phyloP scores from a whole-genome alignment of 2,329 filamentous ascomycete genomes.

The Juglanconis oblonga region DNA sequence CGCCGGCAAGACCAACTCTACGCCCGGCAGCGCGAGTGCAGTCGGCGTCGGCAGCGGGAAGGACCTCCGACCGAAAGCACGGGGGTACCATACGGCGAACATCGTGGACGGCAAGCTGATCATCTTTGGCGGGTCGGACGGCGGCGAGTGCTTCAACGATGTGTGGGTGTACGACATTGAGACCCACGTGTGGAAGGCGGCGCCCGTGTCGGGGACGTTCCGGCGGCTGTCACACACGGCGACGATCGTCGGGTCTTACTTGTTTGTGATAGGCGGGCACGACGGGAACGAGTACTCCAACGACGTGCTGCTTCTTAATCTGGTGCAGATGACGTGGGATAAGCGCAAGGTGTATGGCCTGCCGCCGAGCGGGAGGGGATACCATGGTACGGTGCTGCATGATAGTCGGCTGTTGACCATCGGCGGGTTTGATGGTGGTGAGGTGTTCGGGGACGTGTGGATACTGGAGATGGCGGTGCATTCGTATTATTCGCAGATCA shows the following conservation, averaged over 20 bases:
- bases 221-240: constrained; percentile 66
- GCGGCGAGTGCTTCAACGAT: constrained; percentile 69
- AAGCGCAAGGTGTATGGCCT: constrained; percentile 62
- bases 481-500: constrained; percentile 71
- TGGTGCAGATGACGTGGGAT: constrained; percentile 74
- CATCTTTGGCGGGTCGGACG: constrained; percentile 68
- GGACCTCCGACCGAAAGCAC: constrained; percentile 55
- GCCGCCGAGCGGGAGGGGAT: constrained; percentile 61
- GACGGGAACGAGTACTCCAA: constrained; percentile 69
- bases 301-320: constrained; percentile 65
- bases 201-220: constrained; percentile 58
- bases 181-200: constrained; percentile 55
- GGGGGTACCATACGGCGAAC: constrained; percentile 70
- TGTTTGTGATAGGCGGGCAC: constrained; percentile 69
- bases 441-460: constrained; percentile 67
- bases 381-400: constrained; percentile 64
- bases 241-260: constrained; percentile 66
- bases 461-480: constrained; percentile 67
- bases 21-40: constrained; percentile 10
- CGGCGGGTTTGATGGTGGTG: constrained; percentile 65
- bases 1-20: constrained; percentile 21
- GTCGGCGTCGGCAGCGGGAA: constrained; percentile 14
- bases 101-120: constrained; percentile 72
- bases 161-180: constrained; percentile 73
- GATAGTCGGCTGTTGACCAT: constrained; percentile 63